A percentile compares a stretch with the other conserved stretches of the same genome.
Conservation (phyloP, 176 grass and related monocot species). For the Elaeis guineensis region DNA sequence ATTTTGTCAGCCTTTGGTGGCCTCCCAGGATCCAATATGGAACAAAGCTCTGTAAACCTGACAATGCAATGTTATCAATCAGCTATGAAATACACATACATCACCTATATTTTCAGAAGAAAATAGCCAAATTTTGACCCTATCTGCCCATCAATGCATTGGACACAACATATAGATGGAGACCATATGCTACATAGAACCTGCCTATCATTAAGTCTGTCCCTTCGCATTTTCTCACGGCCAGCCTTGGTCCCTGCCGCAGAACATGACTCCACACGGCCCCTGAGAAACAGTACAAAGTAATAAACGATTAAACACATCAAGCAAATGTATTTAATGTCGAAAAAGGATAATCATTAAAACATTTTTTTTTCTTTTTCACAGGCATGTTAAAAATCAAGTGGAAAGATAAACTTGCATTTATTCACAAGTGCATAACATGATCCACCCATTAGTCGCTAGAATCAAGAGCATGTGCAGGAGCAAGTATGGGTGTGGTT, state of each 20-base stretch:
- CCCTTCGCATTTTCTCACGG: conserved; percentile 87
- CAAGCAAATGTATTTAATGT: no score
- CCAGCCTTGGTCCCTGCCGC: conserved; percentile 79
- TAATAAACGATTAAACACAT: background rate
- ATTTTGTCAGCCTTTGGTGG: conserved; percentile 81
- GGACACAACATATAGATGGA: no score
- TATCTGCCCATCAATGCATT: no score
- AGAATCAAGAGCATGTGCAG: no score
- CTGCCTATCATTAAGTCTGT: conserved; percentile 84
- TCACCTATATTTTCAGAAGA: background rate
- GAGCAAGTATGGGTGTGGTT: no score
- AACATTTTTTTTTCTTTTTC: no score
- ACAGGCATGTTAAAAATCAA: no score
- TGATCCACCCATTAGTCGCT: no score
- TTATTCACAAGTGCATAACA: no score
- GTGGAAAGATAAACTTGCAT: no score
- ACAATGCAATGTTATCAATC: background rate
- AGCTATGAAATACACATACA: background rate
- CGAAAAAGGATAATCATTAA: no score
- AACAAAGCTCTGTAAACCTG: conserved; percentile 88
- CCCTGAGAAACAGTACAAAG: conserved; percentile 25
- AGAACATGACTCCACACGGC: conserved; percentile 65
- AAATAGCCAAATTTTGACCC: no score
- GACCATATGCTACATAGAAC: background rate
- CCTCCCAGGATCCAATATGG: conserved; percentile 74